Percentiles rank a stretch among this genome's conserved stretches.
These are phyloP conservation scores for Penium margaritaceum DNA, from an alignment of 139 green algal species.

Conservation along the genomic window DNA sequence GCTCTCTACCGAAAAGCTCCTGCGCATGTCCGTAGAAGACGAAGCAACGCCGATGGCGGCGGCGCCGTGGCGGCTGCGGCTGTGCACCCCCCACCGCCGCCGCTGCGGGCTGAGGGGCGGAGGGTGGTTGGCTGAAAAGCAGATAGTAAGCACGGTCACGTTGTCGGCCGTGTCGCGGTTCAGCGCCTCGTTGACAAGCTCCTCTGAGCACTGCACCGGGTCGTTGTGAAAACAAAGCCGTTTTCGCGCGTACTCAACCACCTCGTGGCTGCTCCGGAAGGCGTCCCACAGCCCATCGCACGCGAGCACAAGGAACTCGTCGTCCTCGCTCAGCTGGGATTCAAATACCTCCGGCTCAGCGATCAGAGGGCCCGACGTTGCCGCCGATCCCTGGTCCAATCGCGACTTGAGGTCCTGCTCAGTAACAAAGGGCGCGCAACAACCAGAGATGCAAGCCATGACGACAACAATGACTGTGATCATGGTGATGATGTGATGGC, in stretches of 20 bases:
- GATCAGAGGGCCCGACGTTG: slow-evolving; percentile 31
- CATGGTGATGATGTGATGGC: too few species aligned
- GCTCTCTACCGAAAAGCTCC: too few species aligned
- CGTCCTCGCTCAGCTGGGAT: slow-evolving; percentile 35
- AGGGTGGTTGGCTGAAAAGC: slow-evolving; percentile 41
- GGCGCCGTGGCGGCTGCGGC: too few species aligned
- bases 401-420: neutral
- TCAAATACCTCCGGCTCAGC: slow-evolving; percentile 32
- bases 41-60: too few species aligned
- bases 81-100: too few species aligned
- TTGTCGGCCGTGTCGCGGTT: slow-evolving; percentile 50
- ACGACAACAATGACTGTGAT: too few species aligned
- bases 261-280: slow-evolving; percentile 48
- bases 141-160: slow-evolving; percentile 50
- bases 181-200: slow-evolving; percentile 52
- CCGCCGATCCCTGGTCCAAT: too few species aligned
- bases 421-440: too few species aligned
- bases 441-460: too few species aligned
- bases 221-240: slow-evolving; percentile 53
- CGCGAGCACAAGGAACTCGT: slow-evolving; percentile 57
- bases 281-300: slow-evolving; percentile 60
- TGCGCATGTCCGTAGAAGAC: too few species aligned
- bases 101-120: too few species aligned
- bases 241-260: slow-evolving; percentile 48
- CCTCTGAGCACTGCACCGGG: slow-evolving; percentile 30